Evolutionary conservation across 805 yeast genomes (phyloP), one percentile per base, ranked within the genome.

Genomic region (Teunomyces barrocoloradensis): DNA sequence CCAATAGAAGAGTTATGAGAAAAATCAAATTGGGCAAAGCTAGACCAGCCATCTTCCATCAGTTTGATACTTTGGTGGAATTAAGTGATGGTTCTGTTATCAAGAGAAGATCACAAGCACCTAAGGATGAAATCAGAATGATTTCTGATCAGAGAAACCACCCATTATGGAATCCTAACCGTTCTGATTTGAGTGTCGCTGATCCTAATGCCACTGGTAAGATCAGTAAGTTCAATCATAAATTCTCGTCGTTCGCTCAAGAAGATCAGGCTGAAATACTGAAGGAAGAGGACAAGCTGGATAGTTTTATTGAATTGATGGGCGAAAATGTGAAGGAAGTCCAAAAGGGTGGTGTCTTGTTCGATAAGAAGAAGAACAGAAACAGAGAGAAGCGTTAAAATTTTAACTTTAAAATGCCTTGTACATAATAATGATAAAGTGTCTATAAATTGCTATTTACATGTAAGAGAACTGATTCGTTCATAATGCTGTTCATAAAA

Each of bases 61-160:
- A 89, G 65, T 94, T 94, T 64, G 90, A 92, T 53, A 86, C 91
- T 28, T 68, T 78, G 32, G 91, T 94, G n/a, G 96, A 92, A 68
- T 77, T 91, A 49, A 85, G 95, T 54, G 99, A 94, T 64, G 99
- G 99, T 1, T 87, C 97, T 27, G 96, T 96, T 1, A 75, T 90
- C 29, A 74, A 73, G 30, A 80, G 99, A 68, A 79, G 87, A 58
- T 82, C 96, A 0, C 96, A 87, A 54, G 89, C 82, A 50, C 99
- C 99, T 9, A 87, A 89, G 58, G 84, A 80, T 45, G 97, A 94
- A 60, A 74, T 88, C 58, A 77, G 94, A 64, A 81, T 89, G 80
- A 80, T 94, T 56, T 81, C 83, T 44, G 99, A 94, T 67, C 96
- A 87, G 75, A 82, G 96, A 69, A 88, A 87, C 59, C 83, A 81